Base-by-base conservation (phyloP, 352 stramenopile genomes). In the Plasmopara muralis region DNA sequence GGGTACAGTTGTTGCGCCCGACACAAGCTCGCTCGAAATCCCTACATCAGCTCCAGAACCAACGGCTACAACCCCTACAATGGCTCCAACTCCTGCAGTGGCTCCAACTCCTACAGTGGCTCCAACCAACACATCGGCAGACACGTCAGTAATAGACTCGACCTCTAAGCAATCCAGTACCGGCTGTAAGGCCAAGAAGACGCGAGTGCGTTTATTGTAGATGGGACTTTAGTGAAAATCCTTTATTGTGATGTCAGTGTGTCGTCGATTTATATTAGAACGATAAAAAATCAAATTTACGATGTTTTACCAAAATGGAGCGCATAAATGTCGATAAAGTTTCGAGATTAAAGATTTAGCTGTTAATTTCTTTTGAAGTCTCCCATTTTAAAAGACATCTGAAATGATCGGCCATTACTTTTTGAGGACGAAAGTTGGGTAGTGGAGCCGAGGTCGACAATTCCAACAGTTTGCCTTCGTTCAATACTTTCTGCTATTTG, bases 401-500 rank as follows among this genome's bases (percentile, higher is more conserved):
- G 7, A 12, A 8, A 35, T 35, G 31, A 12, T 35, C 43, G 9
- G 58, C 16, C 35, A 48, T 41, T 10, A 46, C 55, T 28, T 42
- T 28, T 18, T 70, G 65, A 0, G 52, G 42, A 18, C 39, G 59
- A 49, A 70, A 70, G 15, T 68, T 62, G 1, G 61, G 51, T 13
- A 64, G n/a, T 14, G 60, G 60, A 20, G 55, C 49, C n/a, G 55
- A 40, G 44, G 65, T 51, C 18, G 64, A 69, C 31, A 68, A 50
- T 16, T 80, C 53, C n/a, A 66, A 70, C 0, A 64, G 70, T 48
- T 83, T 81, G 45, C 49, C 60, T 25, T 68, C 62, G 6, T 68
- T 55, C 25, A 83, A 15, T 53, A 76, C 47, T 47, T 74, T 78
- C 43, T 71, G 64, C 49, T 83, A 70, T 49, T 63, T 68, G n/a